Evolutionary conservation across 257 asterid species (phyloP).

Genomic region (Solanum etuberosum): DNA sequence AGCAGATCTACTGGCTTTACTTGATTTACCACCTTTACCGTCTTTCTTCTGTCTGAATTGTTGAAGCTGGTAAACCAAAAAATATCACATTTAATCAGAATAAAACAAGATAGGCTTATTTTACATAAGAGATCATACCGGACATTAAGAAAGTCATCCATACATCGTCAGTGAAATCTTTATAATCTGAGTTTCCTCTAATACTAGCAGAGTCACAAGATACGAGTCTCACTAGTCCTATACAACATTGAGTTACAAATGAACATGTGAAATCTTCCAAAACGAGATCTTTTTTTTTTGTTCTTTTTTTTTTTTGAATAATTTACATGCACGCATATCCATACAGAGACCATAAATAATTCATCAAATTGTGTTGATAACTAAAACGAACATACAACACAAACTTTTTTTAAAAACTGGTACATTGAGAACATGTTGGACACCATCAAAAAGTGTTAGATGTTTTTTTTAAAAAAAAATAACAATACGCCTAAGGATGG

Average conservation of each 20-base stretch:
- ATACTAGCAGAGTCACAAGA: background rate
- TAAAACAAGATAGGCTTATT: background rate
- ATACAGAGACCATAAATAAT: background rate
- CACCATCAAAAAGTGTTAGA: background rate
- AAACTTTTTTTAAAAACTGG: background rate
- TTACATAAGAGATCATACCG: background rate
- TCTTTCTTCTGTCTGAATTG: slow-evolving; percentile 92
- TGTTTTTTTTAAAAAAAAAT: too few species aligned
- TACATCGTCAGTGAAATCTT: background rate
- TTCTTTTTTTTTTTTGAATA: background rate
- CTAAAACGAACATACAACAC: background rate
- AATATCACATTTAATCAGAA: background rate
- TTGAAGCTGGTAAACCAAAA: slow-evolving; percentile 51
- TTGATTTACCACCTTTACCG: slow-evolving; percentile 54
- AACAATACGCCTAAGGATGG: background rate
- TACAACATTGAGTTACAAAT: background rate
- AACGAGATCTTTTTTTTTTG: background rate
- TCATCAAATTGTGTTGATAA: background rate
- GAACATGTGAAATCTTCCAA: background rate
- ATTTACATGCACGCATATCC: background rate
- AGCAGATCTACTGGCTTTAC: slow-evolving; percentile 56
- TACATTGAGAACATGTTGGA: background rate
- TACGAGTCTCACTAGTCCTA: background rate
- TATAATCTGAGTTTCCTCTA: background rate
- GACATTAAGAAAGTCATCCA: background rate